Conservation (phyloP, 164 flowering plant genomes). For the Tetracentron sinense region DNA sequence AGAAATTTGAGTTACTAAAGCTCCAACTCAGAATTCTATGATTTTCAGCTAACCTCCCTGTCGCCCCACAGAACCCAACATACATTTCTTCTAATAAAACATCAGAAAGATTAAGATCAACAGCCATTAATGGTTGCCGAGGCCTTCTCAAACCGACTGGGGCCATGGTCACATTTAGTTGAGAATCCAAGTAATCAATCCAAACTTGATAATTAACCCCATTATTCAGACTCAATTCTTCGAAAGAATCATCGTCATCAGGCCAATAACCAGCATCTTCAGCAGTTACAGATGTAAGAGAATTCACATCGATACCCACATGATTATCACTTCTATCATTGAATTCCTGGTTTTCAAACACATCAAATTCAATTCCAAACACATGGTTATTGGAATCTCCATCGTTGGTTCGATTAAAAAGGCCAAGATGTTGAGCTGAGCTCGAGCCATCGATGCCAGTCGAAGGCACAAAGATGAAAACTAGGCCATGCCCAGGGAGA, state of each 20-base stretch:
- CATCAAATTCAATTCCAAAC: constrained; percentile 64
- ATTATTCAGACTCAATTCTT: constrained; percentile 35
- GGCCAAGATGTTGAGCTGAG: constrained; percentile 44
- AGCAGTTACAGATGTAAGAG: constrained; percentile 35
- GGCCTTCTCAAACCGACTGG: constrained; percentile 45
- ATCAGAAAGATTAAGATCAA: constrained; percentile 34
- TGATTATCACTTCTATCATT: constrained; percentile 47
- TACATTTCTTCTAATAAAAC: constrained; percentile 62
- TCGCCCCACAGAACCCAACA: constrained; percentile 57
- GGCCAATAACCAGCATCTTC: constrained; percentile 48
- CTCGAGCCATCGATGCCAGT: constrained; percentile 36
- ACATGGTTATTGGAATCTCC: constrained; percentile 39
- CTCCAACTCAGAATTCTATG: constrained; percentile 65
- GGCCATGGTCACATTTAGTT: constrained; percentile 51
- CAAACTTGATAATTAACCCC: constrained; percentile 69
- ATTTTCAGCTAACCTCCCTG: constrained; percentile 41
- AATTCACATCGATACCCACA: constrained; percentile 55
- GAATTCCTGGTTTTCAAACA: constrained; percentile 49
- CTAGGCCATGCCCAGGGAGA: constrained; percentile 58
- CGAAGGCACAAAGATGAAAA: constrained; percentile 44
- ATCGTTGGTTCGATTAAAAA: constrained; percentile 37
- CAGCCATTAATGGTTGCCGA: constrained; percentile 28
- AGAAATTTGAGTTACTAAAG: constrained; percentile 46
- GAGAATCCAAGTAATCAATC: constrained; percentile 47
- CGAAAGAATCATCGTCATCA: constrained; percentile 24